Percentiles rank a stretch among this genome's conserved stretches.
Conservation (phyloP, 2,329 filamentous ascomycete genomes). For the Trichoderma sp. region DNA sequence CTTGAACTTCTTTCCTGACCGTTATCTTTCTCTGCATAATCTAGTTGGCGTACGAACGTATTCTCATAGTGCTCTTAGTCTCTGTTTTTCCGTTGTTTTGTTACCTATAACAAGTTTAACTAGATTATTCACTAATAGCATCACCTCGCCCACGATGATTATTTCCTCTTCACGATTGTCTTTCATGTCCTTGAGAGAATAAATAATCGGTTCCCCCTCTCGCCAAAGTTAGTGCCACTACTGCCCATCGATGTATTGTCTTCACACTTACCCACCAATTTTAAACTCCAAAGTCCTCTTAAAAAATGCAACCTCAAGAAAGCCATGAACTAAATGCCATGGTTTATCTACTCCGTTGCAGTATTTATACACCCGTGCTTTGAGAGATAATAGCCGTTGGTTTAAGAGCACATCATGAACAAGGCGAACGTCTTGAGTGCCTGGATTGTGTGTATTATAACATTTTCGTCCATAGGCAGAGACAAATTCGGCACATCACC, state of each 20-base stretch:
- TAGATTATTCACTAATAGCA: not conserved
- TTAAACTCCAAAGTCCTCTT: conserved; percentile 22
- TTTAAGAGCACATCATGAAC: not conserved
- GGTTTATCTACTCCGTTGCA: conserved; percentile 42
- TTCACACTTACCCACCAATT: conserved; percentile 22
- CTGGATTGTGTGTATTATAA: conserved; percentile 30
- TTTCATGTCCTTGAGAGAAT: not conserved
- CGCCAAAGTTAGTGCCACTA: conserved; percentile 19
- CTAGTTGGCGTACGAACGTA: not conserved
- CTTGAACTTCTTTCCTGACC: not conserved
- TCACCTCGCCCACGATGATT: not conserved
- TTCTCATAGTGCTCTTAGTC: not conserved
- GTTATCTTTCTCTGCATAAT: not conserved
- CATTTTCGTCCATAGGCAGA: conserved; percentile 47
- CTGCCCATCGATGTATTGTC: conserved; percentile 13
- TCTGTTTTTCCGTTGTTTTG: not conserved
- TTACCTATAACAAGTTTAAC: not conserved
- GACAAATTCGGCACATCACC: conserved; percentile 56
- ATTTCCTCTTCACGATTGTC: not conserved
- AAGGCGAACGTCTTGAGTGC: conserved; percentile 30
- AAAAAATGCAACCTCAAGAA: conserved; percentile 60
- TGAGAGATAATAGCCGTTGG: not conserved
- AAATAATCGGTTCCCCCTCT: not conserved
- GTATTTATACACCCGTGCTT: conserved; percentile 40
- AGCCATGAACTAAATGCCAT: conserved; percentile 64